A percentile compares a stretch with the other conserved stretches of the same genome.
These are phyloP conservation scores for Chrysoporthe austroafricana DNA, from an alignment of 2,329 filamentous ascomycete species.

Conservation along the genomic window DNA sequence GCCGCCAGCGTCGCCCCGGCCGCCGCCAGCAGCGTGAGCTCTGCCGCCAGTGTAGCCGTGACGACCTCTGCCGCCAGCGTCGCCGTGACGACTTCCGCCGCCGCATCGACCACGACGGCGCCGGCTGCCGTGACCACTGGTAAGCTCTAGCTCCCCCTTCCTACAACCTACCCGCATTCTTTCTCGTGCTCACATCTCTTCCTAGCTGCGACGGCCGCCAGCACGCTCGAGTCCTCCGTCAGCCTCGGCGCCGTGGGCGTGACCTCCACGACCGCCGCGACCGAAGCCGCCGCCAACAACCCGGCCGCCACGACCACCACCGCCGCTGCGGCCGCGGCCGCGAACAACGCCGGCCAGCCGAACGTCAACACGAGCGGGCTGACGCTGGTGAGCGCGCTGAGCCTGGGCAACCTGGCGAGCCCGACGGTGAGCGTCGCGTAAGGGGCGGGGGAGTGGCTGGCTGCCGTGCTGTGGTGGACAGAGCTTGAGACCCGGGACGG, in stretches of 20 bases:
- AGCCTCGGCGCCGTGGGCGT: slow-evolving; percentile 33
- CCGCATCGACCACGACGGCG: slow-evolving; percentile 17
- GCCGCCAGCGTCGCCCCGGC: slow-evolving; percentile 20
- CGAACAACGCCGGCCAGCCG: slow-evolving; percentile 32
- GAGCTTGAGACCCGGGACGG: no score
- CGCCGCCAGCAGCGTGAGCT: slow-evolving; percentile 26
- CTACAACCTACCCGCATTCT: not conserved
- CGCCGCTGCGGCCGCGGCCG: slow-evolving; percentile 30
- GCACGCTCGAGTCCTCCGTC: slow-evolving; percentile 35
- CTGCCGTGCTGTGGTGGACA: not conserved
- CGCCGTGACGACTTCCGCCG: slow-evolving; percentile 26
- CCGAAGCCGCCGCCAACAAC: slow-evolving; percentile 31
- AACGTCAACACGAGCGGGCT: slow-evolving; percentile 46
- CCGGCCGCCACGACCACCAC: slow-evolving; percentile 27
- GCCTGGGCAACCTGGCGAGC: slow-evolving; percentile 47
- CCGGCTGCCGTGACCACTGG: slow-evolving; percentile 11
- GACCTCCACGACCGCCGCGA: slow-evolving; percentile 30
- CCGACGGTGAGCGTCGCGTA: slow-evolving; percentile 31
- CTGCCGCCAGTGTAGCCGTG: slow-evolving; percentile 29
- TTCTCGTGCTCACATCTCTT: not conserved
- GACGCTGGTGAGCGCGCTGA: slow-evolving; percentile 47
- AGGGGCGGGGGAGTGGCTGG: not conserved
- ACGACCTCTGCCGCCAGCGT: slow-evolving; percentile 29
- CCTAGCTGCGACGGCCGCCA: slow-evolving; percentile 14
- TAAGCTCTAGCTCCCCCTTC: not conserved